Base-by-base conservation (phyloP, 768 basidiomycete species). In the Rhodocollybia butyracea region DNA sequence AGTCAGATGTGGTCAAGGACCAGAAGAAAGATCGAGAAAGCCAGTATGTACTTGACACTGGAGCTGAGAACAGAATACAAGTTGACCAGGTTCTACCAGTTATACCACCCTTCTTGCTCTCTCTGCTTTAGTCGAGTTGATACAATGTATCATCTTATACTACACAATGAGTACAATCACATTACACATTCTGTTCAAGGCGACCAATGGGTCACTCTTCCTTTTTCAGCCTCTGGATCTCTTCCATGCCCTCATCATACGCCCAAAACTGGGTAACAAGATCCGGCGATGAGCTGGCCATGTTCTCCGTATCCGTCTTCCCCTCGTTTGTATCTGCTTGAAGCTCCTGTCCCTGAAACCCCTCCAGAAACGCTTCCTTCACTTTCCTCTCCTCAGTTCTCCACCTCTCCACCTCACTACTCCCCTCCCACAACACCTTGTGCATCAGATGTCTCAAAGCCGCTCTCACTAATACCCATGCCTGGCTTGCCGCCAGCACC, bases 401-500 rank as follows among this genome's bases (percentile, higher is more conserved):
- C 38, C 79, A 70, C 62, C 79, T 76, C 54, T 75, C 75, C 58
- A 84, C 82, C 66, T 91, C 94, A 39, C 72, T 68, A 56, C 86
- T 87, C 1, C 83, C 85, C 46, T 78, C 76, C 94, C 93, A 96
- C 58, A 88, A 70, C n/a, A 87, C 69, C 63, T 84, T 78, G 69
- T 90, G 85, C 21, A 94, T 76, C 29, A 91, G 62, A 61, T 85
- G 88, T 21, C 88, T 74, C 34, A 93, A 81, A 13, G 78, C 56
- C 4, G 73, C 74, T 12, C 86, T 80, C 42, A 91, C 64, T 34
- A 93, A 58, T 55, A 94, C 73, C 70, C 86, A 96, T n/a, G 80
- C 88, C 67, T 98, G 96, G 42, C 86, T 89, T n/a, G 93, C 86
- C 3, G 82, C 79, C 38, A 98, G 79, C 1, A 93, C 89, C 39